These are phyloP conservation scores for Phytophthora citricola DNA, from an alignment of 352 stramenopile species.

Conservation along the genomic window DNA sequence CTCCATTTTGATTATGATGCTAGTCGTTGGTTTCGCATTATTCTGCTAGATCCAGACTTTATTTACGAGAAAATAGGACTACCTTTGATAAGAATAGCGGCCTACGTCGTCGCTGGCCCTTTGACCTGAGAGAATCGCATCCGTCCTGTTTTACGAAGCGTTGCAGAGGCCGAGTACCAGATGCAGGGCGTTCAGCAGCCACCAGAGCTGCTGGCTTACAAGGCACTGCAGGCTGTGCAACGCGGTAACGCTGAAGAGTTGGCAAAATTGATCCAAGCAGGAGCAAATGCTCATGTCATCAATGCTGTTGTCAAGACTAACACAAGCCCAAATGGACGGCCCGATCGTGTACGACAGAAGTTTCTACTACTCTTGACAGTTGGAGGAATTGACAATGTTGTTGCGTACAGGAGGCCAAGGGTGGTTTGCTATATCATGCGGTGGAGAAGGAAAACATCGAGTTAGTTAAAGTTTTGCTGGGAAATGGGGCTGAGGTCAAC, in stretches of 20 bases:
- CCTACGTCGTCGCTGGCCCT: background rate
- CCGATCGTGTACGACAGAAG: constrained; percentile 26
- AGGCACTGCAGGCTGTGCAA: constrained; percentile 37
- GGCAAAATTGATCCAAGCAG: constrained; percentile 33
- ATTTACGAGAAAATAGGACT: background rate
- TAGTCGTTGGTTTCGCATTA: background rate
- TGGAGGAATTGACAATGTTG: background rate
- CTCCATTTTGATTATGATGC: background rate
- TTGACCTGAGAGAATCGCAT: constrained; percentile 1
- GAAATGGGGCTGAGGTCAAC: constrained; percentile 40
- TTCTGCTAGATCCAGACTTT: no score
- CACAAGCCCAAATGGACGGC: constrained; percentile 35
- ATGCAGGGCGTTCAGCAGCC: constrained; percentile 24
- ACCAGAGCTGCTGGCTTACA: constrained; percentile 37
- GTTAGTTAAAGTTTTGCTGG: constrained; percentile 37
- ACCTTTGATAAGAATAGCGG: constrained; percentile 20
- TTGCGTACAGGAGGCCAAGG: constrained; percentile 28
- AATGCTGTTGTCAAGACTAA: constrained; percentile 40
- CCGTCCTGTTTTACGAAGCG: background rate
- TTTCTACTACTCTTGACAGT: background rate
- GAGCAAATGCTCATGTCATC: constrained; percentile 40
- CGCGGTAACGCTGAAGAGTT: constrained; percentile 35
- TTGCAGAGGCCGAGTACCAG: background rate
- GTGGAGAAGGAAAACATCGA: constrained; percentile 40
- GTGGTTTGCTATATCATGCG: constrained; percentile 34